Evolutionary conservation across 2,329 filamentous ascomycete species (phyloP).

Genomic region (Aspergillus aculeatus): DNA sequence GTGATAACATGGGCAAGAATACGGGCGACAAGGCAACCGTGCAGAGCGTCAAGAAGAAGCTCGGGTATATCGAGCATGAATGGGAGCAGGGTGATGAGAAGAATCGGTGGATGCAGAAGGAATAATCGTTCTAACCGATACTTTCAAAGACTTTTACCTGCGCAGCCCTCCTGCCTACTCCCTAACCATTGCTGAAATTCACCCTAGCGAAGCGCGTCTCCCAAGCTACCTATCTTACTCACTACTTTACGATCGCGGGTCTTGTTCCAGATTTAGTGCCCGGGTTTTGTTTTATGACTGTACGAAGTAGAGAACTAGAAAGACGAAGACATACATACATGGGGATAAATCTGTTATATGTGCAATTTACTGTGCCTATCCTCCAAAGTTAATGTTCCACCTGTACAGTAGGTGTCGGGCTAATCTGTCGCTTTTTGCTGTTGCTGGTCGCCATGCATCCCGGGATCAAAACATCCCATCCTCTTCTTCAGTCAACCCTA

Average conservation of each 20-base stretch:
- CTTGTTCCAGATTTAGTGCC: not conserved
- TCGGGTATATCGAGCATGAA: constrained; percentile 81
- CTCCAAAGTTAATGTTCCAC: not conserved
- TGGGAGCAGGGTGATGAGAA: constrained; percentile 86
- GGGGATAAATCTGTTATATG: not conserved
- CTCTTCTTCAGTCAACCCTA: constrained; percentile 31
- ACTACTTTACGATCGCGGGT: not conserved
- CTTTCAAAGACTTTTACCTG: too few relatives aligned
- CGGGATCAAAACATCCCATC: constrained; percentile 29
- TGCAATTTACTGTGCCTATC: not conserved
- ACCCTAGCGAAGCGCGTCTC: too few relatives aligned
- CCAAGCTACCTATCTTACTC: too few relatives aligned
- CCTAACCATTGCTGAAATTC: too few relatives aligned
- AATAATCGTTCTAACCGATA: not conserved
- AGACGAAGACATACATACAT: not conserved
- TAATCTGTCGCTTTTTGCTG: not conserved
- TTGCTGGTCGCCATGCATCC: not conserved
- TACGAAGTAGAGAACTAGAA: not conserved
- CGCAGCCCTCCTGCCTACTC: too few relatives aligned
- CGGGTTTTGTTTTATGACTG: not conserved
- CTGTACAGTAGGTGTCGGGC: not conserved
- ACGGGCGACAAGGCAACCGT: constrained; percentile 82
- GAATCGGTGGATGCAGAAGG: constrained; percentile 66
- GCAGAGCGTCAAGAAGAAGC: constrained; percentile 74
- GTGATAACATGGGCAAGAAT: constrained; percentile 89